Evolutionary conservation across 768 basidiomycete genomes (phyloP), one percentile per base, ranked within the genome.

Genomic region (Ephemerocybe angulata): DNA sequence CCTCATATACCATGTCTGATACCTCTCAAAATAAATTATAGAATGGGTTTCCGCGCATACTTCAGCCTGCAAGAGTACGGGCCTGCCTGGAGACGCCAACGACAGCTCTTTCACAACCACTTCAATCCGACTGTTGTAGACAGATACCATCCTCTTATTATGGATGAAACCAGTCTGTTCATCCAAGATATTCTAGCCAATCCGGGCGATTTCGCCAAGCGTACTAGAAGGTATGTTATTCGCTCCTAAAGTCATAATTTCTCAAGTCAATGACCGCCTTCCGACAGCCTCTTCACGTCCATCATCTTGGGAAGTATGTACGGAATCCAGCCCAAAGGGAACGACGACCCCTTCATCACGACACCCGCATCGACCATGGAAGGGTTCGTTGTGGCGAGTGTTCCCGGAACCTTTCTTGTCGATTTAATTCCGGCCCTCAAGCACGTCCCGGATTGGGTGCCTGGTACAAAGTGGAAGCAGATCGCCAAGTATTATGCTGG

Each of bases 391-490:
- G 33, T 53, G 3, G 43, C 40, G 4, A 43, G 37, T 5, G 35
- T 25, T 4, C 41, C 50, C 4, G 61, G 61, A 29, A 52, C 58
- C 0, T 65, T 59, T 25, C 37, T 58, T 4, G 64, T 63, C 4
- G 65, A 67, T 31, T 35, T 54, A 6, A 55, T 57, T 1, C 33
- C 38, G 17, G 13, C 50, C 72, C 69, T 80, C 53, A 71, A 70
- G 41, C 63, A 77, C 53, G 64, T 81, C 37, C 80, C 80, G 1
- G 62, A 70, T n/a, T 79, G 79, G 79, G 60, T 80, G 43, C 80
- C 79, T 5, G 78, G 79, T 10, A 76, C 78, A 6, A 58, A 58
- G 1, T 80, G 79, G 70, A 76, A 80, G 60, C 66, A 64, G 30
- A 69, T 68, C 46, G 79, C 78, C 1, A 63, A 65, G 15, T 49